Evolutionary conservation across 257 asterid species (phyloP), one percentile per base, ranked within the genome.

Genomic region (Solanum chmielewskii): DNA sequence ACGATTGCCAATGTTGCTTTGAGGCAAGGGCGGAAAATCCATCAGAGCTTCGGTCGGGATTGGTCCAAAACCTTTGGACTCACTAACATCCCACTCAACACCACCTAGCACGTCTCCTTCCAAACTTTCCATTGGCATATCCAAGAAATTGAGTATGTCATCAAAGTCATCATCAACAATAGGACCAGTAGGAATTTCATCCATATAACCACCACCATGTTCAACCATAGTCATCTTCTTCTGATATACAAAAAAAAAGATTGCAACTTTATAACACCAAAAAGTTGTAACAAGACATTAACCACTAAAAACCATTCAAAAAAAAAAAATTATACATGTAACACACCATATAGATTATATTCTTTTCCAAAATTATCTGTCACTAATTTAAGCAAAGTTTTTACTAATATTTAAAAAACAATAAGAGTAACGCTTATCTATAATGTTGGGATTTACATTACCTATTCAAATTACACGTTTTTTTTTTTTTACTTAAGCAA

Each of bases 91-190:
- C 98, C 95, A 96, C 25, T 91, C 98, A n/a, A 89, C 94, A 31
- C 66, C 89, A 41, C 66, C 89, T 35, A 87, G 68, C 15, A 84
- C 97, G 44, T 91, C 93, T 0, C 86, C 92, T 70, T 92, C 98
- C 88, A 95, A 80, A 90, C 92, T 91, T 89, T 94, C 98, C 92
- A 93, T 76, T 2, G 98, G 97, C 86, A 93, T 92, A 90, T 95
- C 98, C 74, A 95, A 85, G 39, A 94, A 88, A 25, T 88, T 85
- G 1, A 94, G 93, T 62, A 94, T 83, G 88, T 73, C 85, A 9
- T 90, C 91, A 9, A 93, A 91, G 62, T 89, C 92, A 33, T 92
- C 96, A 12, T 90, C 93, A 25, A 69, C 88, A 39, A 33, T 44
- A 27, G 75, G 90, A 52, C 91, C 92, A 87, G 90, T 88, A 16